Evolutionary conservation across 805 yeast species (phyloP), one percentile per base, ranked within the genome.

Genomic region (Kuraishia piskuri): DNA sequence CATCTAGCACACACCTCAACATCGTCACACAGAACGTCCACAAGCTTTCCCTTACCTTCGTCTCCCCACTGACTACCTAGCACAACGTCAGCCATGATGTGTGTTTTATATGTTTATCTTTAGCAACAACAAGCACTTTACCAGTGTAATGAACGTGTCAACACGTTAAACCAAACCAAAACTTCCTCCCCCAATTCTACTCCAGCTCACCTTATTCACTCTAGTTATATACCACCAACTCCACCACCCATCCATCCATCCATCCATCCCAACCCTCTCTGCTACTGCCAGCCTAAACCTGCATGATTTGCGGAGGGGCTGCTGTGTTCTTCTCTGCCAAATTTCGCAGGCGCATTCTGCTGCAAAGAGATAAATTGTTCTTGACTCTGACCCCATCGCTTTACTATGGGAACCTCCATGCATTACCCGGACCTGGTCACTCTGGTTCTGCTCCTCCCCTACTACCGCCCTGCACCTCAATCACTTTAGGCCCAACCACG

Each of bases 21-120:
- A 60, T 89, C 84, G 64, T 92, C 98, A 72, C 98, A 95, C 52
- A 94, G 79, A 54, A 94, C 76, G 69, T 94, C 99, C 50, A 94
- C 99, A 55, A 94, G 80, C 72, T 94, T 94, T 55, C 99, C 99
- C 69, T 94, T 94, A 68, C 99, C 99, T 82, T 94, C 99, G 68
- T 94, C 99, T 59, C 99, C 99, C 99, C 99, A 94, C 74, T 94
- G 99, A 72, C 98, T 77, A 55, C 99, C 99, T 64, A 94, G 79
- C 53, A 94, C 99, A 59, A 94, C 98, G 75, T 86, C 87, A 69
- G 88, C 86, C 91, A 85, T 85, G 46, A 31, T 52, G 26, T 25
- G n/a, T n/a, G 46, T 50, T 44, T 14, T 37, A 19, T 20, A 46
- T 23, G 24, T 44, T 12, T 53, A 20, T 14, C 25, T 52, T 19